A percentile compares a stretch with the other conserved stretches of the same genome.
Evolutionary conservation across 257 asterid genomes (phyloP).

Genomic region (Solanum rostratum): DNA sequence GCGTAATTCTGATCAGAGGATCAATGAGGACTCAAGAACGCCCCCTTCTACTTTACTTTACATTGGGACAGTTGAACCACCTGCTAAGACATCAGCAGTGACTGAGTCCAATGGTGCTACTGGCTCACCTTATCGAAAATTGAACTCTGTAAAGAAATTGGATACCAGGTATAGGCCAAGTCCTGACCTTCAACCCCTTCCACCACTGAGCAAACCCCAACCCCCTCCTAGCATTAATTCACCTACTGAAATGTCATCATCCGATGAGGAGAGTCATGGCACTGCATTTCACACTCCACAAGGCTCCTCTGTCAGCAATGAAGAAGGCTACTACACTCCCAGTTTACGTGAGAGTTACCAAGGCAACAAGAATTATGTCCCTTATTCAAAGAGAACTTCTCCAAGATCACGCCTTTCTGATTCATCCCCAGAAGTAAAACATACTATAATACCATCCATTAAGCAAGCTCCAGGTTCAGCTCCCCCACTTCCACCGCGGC

Average conservation of each 20-base stretch:
- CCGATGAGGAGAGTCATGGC: conserved; percentile 78
- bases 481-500: conserved; percentile 25
- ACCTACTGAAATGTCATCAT: conserved; percentile 89
- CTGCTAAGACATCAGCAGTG: conserved; percentile 23
- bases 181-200: conserved; percentile 96
- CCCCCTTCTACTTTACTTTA: conserved; percentile 76
- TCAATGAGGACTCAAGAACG: conserved; percentile 50
- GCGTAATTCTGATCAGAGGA: conserved; percentile 23
- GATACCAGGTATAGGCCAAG: conserved; percentile 76
- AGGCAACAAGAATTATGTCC: conserved; percentile 20
- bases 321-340: conserved; percentile 35
- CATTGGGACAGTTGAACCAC: conserved; percentile 92
- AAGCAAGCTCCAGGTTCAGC: conserved; percentile 28
- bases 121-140: conserved; percentile 64
- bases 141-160: conserved; percentile 52
- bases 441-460: conserved; percentile 61
- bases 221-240: conserved; percentile 52
- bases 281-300: conserved; percentile 84
- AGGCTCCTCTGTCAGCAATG: conserved; percentile 69
- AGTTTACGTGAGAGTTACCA: conserved; percentile 26
- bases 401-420: conserved; percentile 64
- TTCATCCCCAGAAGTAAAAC: conserved; percentile 47
- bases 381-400: conserved; percentile 76
- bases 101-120: conserved; percentile 22
- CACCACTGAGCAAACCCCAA: conserved; percentile 76